These are phyloP conservation scores for Myriosclerotinia curreyana DNA, from an alignment of 2,329 filamentous ascomycete genomes.

Conservation along the genomic window DNA sequence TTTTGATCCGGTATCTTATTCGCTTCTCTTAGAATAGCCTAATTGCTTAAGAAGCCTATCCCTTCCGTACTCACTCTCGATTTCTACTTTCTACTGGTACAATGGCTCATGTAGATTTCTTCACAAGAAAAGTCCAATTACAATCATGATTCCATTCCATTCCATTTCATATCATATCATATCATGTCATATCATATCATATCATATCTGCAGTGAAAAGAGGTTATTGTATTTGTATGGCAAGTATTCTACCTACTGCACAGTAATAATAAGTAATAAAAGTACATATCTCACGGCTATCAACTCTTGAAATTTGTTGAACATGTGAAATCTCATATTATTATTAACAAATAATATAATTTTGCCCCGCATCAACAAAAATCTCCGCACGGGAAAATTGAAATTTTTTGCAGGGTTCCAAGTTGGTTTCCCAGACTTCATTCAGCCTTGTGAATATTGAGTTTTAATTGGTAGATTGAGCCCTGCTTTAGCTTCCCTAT, in stretches of 20 bases:
- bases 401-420: slow-evolving; percentile 11
- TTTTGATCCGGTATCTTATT: slow-evolving; percentile 28
- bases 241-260: no score
- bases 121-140: slow-evolving; percentile 28
- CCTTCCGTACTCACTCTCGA: slow-evolving; percentile 22
- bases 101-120: slow-evolving; percentile 29
- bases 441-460: slow-evolving; percentile 7
- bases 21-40: slow-evolving; percentile 37
- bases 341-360: neutral
- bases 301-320: no score
- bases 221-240: no score
- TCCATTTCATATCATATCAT: neutral
- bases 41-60: slow-evolving; percentile 33
- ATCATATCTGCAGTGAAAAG: no score
- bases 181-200: neutral
- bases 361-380: slow-evolving; percentile 9
- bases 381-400: neutral
- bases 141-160: slow-evolving; percentile 21
- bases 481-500: neutral
- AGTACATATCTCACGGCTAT: no score
- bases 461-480: neutral
- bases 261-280: no score
- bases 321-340: neutral
- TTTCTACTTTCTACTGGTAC: slow-evolving; percentile 28
- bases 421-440: no score